Evolutionary conservation across 2,329 filamentous ascomycete genomes (phyloP), one percentile per base, ranked within the genome.

Genomic region (Lecanicillium sp.): DNA sequence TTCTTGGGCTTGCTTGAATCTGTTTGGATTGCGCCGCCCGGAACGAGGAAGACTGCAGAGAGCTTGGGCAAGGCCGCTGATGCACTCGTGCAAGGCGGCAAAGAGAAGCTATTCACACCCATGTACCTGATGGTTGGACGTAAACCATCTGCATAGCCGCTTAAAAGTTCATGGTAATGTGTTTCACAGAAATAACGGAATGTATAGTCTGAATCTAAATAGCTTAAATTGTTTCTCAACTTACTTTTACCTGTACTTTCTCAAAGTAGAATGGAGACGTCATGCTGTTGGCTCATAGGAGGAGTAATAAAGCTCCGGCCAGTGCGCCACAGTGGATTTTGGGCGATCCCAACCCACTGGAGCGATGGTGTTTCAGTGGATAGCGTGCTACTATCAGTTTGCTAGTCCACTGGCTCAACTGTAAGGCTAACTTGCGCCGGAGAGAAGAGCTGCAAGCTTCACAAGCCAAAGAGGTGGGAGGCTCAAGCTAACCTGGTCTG

Each of bases 41-140:
- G 91, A 41, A 94, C 90, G 40, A 87, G 89, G 72, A 95, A 95
- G 81, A 95, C 90, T n/a, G 90, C 90, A 10, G 86, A 96, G 69
- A 90, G 86, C 61, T 71, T 97, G 60, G 90, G 86, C 5, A 62
- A 83, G 50, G 90, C 88, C 26, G 90, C 81, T 10, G 90, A 96
- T 67, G 86, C 81, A 59, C 74, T 97, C 44, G 90, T 95, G 19
- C 88, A 87, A 40, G 91, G 91, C 68, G 91, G 83, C 29, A 80
- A 82, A 66, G 77, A 90, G 72, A 87, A 95, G 67, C 78, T 97
- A n/a, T 97, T 97, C 71, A 97, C 91, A 2, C 91, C 91, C 49
- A 97, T 97, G 91, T 96, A 95, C 72, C 74, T 97, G 62, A 96
- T 96, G 88, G 81, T 96, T 51, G 91, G 82, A 52, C 83, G 87